Evolutionary conservation across 116 monocot genomes (phyloP).

Genomic region (Thalassia testudinum): DNA sequence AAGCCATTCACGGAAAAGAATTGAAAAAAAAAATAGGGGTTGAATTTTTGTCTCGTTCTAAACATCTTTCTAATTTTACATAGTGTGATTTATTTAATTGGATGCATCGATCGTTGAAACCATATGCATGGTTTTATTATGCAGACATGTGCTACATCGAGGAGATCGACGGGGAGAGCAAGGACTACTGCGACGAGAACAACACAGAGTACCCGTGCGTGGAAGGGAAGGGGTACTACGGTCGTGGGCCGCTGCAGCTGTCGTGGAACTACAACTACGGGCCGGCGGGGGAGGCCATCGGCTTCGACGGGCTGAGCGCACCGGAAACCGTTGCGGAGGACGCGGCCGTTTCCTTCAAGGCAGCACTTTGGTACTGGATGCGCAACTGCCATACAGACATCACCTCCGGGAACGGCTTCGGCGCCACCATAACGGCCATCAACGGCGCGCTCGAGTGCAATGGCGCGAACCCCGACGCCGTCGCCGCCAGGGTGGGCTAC

Average conservation of each 20-base stretch:
- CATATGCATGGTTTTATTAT: background rate
- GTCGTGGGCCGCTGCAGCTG: constrained; percentile 20
- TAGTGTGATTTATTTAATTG: no score
- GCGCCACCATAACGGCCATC: constrained; percentile 27
- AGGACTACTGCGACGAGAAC: constrained; percentile 10
- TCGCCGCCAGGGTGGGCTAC: constrained; percentile 19
- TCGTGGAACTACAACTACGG: constrained; percentile 33
- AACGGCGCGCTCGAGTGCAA: constrained; percentile 35
- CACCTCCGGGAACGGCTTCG: constrained; percentile 38
- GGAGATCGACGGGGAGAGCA: constrained; percentile 14
- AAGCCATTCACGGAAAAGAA: no score
- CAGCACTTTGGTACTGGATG: constrained; percentile 47
- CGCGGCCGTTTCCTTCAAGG: constrained; percentile 21
- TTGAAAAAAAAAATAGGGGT: no score
- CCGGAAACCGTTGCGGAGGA: constrained; percentile 27
- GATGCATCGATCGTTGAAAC: no score
- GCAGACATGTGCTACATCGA: constrained; percentile 10
- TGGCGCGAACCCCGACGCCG: constrained; percentile 13
- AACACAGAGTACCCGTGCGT: constrained; percentile 13
- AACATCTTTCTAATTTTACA: no score
- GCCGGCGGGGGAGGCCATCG: constrained; percentile 16
- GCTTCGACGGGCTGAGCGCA: constrained; percentile 30
- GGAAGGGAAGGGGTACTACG: constrained; percentile 15
- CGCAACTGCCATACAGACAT: constrained; percentile 15
- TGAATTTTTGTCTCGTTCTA: no score